Percentiles rank a stretch among this genome's conserved stretches.
phyloP scores from a whole-genome alignment of 2,329 filamentous ascomycete genomes.

The Chaetomium strumarium region DNA sequence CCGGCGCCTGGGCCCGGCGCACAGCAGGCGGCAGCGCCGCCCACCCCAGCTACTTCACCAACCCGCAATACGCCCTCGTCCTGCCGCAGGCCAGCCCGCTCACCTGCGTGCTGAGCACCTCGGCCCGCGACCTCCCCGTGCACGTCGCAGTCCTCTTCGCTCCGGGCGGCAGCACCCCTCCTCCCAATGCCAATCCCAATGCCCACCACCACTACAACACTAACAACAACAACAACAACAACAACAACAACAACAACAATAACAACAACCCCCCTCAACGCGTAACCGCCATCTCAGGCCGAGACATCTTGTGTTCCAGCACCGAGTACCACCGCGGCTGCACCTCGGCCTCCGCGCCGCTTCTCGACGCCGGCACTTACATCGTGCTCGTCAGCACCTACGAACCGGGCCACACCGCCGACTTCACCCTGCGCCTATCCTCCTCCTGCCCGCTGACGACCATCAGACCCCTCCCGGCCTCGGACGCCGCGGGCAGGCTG shows the following conservation, averaged over 20 bases:
- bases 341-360: constrained; percentile 55
- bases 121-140: constrained; percentile 61
- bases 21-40: constrained; percentile 82
- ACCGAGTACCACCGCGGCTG: constrained; percentile 84
- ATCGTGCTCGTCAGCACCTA: constrained; percentile 90
- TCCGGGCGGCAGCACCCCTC: too few relatives aligned
- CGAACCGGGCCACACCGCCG: constrained; percentile 68
- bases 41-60: constrained; percentile 69
- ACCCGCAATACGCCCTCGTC: constrained; percentile 75
- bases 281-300: constrained; percentile 60
- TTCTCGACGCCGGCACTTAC: constrained; percentile 66
- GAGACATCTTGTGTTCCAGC: constrained; percentile 75
- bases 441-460: constrained; percentile 49
- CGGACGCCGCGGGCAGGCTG: constrained; percentile 70
- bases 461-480: constrained; percentile 53
- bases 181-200: too few relatives aligned
- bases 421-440: constrained; percentile 70
- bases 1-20: constrained; percentile 67
- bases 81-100: constrained; percentile 55
- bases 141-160: constrained; percentile 83
- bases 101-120: constrained; percentile 67
- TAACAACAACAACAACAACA: too few relatives aligned
- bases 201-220: too few relatives aligned
- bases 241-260: constrained; percentile 35
- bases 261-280: constrained; percentile 40